Conservation (phyloP, 2,329 filamentous ascomycete species). For the Chrysoporthe puriensis region DNA sequence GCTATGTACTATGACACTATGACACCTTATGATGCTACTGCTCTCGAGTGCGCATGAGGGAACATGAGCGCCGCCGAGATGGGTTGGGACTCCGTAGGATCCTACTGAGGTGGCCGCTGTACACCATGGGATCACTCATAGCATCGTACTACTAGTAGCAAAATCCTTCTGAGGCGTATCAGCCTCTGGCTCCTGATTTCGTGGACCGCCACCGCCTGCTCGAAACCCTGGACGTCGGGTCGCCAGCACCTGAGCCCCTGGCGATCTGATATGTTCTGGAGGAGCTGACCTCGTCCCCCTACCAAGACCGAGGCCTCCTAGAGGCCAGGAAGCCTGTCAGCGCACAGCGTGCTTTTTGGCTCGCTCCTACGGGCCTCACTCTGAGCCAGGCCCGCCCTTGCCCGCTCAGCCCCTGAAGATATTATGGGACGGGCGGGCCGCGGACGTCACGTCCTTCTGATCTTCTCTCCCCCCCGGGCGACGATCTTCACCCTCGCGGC, state of each 20-base stretch:
- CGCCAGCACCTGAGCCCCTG: neutral
- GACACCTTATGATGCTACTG: no score
- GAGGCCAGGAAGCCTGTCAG: neutral
- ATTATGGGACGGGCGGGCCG: neutral
- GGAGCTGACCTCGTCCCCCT: neutral
- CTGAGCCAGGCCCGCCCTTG: neutral
- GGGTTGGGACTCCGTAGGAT: no score
- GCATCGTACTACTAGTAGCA: no score
- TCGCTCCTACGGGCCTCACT: neutral
- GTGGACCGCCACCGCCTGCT: neutral
- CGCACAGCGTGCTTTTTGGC: neutral
- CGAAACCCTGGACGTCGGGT: neutral
- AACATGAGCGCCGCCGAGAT: no score
- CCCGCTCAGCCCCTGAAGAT: neutral
- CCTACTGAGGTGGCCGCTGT: no score
- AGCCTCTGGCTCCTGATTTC: no score
- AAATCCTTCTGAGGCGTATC: no score
- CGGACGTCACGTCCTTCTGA: slow-evolving; percentile 1
- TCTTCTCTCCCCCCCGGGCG: neutral
- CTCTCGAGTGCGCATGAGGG: no score
- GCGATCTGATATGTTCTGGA: neutral
- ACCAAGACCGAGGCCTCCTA: neutral
- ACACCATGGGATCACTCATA: no score
- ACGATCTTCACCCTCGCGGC: neutral
- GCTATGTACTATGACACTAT: no score